Evolutionary conservation across 495 filamentous ascomycete species (phyloP), one percentile per base, ranked within the genome.

Genomic region (Arthonia radiata): DNA sequence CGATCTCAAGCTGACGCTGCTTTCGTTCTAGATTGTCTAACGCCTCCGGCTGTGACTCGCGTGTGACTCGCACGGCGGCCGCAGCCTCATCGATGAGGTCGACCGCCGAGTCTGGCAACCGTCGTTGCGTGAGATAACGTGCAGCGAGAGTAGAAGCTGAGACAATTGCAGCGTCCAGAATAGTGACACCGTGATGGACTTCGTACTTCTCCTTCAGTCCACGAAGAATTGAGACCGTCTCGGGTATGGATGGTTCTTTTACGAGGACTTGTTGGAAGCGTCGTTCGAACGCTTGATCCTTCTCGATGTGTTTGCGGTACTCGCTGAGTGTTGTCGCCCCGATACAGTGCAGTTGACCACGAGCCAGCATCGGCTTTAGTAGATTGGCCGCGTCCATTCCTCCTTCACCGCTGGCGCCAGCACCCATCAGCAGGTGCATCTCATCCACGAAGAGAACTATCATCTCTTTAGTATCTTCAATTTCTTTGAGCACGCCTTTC

Each of bases 351-450:
- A 97, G 58, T 44, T 94, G 82, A 13, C 86, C 86, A 41, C 86
- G 66, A 30, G 86, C 86, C 31, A 94, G 61, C 77, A 93, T 92
- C 32, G 81, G 86, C 57, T 97, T 97, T 36, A 97, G 61, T 24
- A 97, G 51, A 44, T 97, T 97, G 38, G 86, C 86, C 15, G 86
- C 89, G 40, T 97, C 86, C 86, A 97, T 97, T 30, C 86, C 86
- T 26, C 86, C 86, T 44, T 97, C 86, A 24, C 86, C 86, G 31
- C 68, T 75, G 17, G 77, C 63, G 21, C 86, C 86, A 32, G 86
- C 86, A 18, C 86, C 86, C 86, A 97, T 97, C 29, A 97, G 66
- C 11, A 97, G 64, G 54, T 97, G 86, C 26, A 97, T 97, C 42
- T 97, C 86, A 42, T 97, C 86, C 34, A 97, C 82, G 37, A 97